Percentiles rank a stretch among this genome's conserved stretches.
These are phyloP conservation scores for Aureobasidium pullulans DNA, from an alignment of 2,329 filamentous ascomycete genomes.

Conservation along the genomic window DNA sequence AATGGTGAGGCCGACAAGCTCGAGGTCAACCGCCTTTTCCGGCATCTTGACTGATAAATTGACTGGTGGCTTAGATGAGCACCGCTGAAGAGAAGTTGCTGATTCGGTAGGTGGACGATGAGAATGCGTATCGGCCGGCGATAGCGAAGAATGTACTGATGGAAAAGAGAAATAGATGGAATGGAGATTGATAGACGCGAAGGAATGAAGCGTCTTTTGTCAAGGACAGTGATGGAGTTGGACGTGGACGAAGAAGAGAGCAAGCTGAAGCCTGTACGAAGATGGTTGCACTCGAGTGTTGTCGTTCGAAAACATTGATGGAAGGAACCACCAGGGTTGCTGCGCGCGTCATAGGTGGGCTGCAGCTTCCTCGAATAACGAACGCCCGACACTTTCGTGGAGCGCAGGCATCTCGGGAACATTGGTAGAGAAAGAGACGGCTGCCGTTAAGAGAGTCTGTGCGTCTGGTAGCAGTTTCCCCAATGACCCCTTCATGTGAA, in stretches of 20 bases:
- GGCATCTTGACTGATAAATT: too few species aligned
- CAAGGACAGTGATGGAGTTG: neutral
- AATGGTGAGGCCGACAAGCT: slow-evolving; percentile 30
- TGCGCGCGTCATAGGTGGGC: neutral
- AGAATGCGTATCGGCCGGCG: too few species aligned
- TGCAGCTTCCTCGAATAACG: neutral
- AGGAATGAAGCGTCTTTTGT: neutral
- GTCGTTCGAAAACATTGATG: slow-evolving; percentile 1
- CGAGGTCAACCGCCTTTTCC: neutral
- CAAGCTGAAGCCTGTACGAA: neutral
- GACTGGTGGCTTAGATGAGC: neutral
- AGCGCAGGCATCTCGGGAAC: too few species aligned
- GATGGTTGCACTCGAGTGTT: neutral
- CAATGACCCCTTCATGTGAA: slow-evolving; percentile 3
- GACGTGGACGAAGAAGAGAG: neutral
- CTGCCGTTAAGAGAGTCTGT: neutral
- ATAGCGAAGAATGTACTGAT: too few species aligned
- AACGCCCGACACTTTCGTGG: neutral
- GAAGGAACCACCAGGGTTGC: slow-evolving; percentile 1
- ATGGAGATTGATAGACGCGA: too few species aligned
- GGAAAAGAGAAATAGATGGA: neutral
- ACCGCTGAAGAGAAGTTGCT: neutral
- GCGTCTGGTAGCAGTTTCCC: neutral
- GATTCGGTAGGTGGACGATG: too few species aligned
- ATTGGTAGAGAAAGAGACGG: too few species aligned